Base-by-base conservation (phyloP, 2,329 filamentous ascomycete genomes). In the Fusarium neocosmosporiellum region DNA sequence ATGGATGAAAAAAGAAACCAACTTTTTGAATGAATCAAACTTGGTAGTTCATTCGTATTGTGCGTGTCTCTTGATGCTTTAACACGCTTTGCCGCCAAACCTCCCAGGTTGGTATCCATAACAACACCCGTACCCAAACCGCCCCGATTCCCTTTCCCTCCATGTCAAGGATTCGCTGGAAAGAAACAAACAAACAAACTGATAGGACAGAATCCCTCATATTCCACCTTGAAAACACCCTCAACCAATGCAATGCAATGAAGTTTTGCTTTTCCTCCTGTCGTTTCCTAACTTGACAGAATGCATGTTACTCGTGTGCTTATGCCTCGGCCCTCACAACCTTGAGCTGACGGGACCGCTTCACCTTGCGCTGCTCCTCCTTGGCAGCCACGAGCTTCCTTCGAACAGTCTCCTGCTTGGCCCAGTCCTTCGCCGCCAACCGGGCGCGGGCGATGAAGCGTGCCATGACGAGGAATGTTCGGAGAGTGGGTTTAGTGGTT, bases 361-460 rank as follows among this genome's bases (percentile, higher is more conserved):
- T 85, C 64, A 81, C 81, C 72, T 82, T 84, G 77, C 83, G 81
- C 80, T 83, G 82, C 67, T 84, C 83, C 66, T 88, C 86, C 57
- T 85, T 83, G 7, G 86, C 87, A 13, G 83, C 83, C n/a, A 83
- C 84, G 65, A 90, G 83, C 67, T 82, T 81, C 71, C 80, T 81
- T 60, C 88, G 83, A 41, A 86, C 85, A 60, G 80, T 82, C 78
- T 90, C 88, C 66, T 89, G 87, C 62, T 83, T 81, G 31, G 82
- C 82, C 88, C 88, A 90, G 24, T 81, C 78, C 37, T 80, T 81
- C 18, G 88, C 86, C 22, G 84, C 81, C 58, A 87, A 80, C 65
- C 83, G 84, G 82, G 85, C 83, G 59, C 88, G 84, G 20, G 87
- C 87, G 54, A 88, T 82, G 75, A 90, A 90, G 62, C 86, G 84